phyloP scores from a whole-genome alignment of 768 basidiomycete genomes.

The Myochromella boudieri region DNA sequence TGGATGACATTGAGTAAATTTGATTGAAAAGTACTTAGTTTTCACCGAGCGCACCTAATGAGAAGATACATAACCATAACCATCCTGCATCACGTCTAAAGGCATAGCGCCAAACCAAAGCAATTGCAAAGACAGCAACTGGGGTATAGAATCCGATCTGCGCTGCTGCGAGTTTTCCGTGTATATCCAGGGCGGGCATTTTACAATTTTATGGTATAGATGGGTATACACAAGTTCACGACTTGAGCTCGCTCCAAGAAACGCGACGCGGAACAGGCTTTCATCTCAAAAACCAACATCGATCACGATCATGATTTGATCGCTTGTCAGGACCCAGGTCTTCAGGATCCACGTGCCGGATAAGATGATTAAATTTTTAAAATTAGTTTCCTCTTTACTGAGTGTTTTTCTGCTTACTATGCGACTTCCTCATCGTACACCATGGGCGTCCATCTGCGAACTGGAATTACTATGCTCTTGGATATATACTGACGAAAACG shows the following conservation, averaged over 20 bases:
- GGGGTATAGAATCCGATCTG: constrained; percentile 62
- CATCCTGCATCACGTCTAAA: constrained; percentile 62
- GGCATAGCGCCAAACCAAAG: constrained; percentile 52
- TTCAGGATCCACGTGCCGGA: constrained; percentile 11
- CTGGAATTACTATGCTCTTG: constrained; percentile 75
- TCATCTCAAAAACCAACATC: constrained; percentile 17
- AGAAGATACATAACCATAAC: constrained; percentile 65
- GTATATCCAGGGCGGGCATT: constrained; percentile 42
- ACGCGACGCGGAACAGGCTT: constrained; percentile 15
- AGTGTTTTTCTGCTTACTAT: constrained; percentile 30
- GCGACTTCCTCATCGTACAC: constrained; percentile 77
- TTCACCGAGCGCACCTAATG: constrained; percentile 44
- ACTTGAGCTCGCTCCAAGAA: not conserved
- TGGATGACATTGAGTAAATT: constrained; percentile 22
- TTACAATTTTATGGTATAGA: constrained; percentile 16
- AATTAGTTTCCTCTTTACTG: too few relatives aligned
- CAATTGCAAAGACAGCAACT: constrained; percentile 43
- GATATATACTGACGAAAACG: constrained; percentile 69
- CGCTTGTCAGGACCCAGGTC: too few relatives aligned
- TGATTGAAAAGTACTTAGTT: not conserved
- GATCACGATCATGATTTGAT: constrained; percentile 16
- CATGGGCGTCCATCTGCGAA: constrained; percentile 71
- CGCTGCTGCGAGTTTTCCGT: constrained; percentile 57
- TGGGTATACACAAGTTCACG: constrained; percentile 13
- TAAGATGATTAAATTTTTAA: too few relatives aligned